Base-by-base conservation (phyloP, 495 filamentous ascomycete genomes). In the Podospora anserina region DNA sequence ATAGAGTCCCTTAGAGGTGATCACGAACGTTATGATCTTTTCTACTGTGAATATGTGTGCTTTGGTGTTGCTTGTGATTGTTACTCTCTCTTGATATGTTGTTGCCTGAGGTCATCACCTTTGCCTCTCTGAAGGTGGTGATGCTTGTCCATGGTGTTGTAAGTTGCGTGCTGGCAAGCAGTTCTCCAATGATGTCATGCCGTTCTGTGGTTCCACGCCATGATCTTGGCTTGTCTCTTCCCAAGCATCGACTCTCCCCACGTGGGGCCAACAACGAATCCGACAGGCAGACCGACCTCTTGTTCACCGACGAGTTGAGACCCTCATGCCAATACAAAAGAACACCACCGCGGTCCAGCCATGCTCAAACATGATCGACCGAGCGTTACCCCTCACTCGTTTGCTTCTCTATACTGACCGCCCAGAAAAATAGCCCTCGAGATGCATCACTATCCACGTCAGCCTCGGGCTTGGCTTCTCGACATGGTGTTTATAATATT, bases 1-100 rank as follows among this genome's bases (percentile, higher is more conserved):
- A 83, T 78, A 84, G 82, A 84, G 78, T 72, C 72, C 75, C 77
- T 70, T 82, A 83, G 81, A 82, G 73, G 75, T 78, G 76, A 74
- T 73, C 68, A 66, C 66, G 71, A 71, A 75, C 66, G 63, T 76
- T 60, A 74, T 72, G 74, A 76, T 69, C 26, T 65, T 30, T 7
- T 39, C 18, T 67, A 63, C 23, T 39, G 68, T 70, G 64, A 71
- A 67, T 67, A 59, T 65, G 63, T 67, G 30, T 26, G 66, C 34
- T 15, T 56, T 62, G 7, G 23, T 23, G 23, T 23, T 23, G 23
- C 23, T 23, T 23, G 23, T 23, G 23, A 23, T 23, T 23, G 23
- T 2, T 23, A 23, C 23, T 23, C 23, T 23, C 23, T 23, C 23
- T 49, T 49, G 39, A 49, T 49, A 49, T 49, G 9, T 23, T 23